Evolutionary conservation across 306 rosid species (phyloP), one percentile per base, ranked within the genome.

Genomic region (Cucurbita argyrosperma): DNA sequence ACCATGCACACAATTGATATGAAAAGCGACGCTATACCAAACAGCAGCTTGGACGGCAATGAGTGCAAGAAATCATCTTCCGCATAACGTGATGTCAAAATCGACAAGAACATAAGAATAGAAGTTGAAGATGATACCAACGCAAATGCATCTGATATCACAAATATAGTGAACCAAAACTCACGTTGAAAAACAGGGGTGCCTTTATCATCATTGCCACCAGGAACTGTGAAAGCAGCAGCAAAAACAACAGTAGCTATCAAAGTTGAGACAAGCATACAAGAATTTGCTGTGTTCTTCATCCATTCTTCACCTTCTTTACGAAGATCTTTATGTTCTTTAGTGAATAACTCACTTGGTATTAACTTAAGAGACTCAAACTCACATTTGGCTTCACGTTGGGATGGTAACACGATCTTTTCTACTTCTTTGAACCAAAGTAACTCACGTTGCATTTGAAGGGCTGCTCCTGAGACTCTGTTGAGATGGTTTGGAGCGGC

Each of bases 371-470:
- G 19, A 1, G 69, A 42, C 16, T 42, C 71, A 43, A 23, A 15
- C 1, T 64, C 35, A 2, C 71, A 64, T 64, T 64, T 64, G 15
- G 71, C 71, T 7, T 43, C 52, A 11, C 49, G 71, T 2, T 64
- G 52, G 15, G 37, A 64, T 40, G 71, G 72, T 18, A 43, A 6
- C 5, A 83, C 82, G 37, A 83, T 78, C 69, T 78, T 87, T 63
- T 83, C 75, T 4, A 87, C 88, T 76, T 87, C 90, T 85, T 87
- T 74, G 47, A 76, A 80, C 83, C 83, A 80, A 15, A 76, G 52
- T 13, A 80, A 76, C 39, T 80, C 83, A 5, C 68, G 62, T 3
- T 80, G 83, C 83, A 80, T 76, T 72, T 80, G 83, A 30, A 80
- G 77, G 52, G 83, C 83, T 13, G 76, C 80, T 3, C 83, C 83